Conservation (phyloP, 139 green algal species). For the Gonium pectorale region DNA sequence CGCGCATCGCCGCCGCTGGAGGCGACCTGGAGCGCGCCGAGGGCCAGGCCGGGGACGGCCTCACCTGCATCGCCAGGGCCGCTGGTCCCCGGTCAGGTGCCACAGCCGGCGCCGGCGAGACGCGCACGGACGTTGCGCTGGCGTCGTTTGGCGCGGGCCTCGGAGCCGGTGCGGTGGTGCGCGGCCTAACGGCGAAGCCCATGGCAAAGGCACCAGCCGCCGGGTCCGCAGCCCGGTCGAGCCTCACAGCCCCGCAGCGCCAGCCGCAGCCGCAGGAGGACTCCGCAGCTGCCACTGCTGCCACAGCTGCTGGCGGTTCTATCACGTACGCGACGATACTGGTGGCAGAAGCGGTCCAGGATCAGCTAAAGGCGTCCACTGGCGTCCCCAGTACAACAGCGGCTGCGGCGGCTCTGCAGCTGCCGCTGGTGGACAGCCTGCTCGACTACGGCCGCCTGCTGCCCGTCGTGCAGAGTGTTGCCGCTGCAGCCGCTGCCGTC, state of each 20-base stretch:
- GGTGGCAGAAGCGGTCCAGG: not conserved
- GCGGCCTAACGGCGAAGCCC: constrained; percentile 40
- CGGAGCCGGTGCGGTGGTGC: not conserved
- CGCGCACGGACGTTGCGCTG: constrained; percentile 3
- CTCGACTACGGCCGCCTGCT: constrained; percentile 3
- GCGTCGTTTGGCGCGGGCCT: not conserved
- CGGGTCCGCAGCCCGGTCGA: not conserved
- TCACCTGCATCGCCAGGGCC: no score
- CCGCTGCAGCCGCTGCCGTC: not conserved
- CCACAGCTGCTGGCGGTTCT: not conserved
- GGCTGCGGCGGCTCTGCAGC: not conserved
- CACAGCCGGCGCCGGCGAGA: not conserved
- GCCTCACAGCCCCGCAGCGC: not conserved
- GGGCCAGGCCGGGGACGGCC: not conserved
- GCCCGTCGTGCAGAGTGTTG: not conserved
- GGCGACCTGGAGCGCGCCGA: not conserved
- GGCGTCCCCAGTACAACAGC: no score
- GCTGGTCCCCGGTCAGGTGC: no score
- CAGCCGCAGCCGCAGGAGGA: not conserved
- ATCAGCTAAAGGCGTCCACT: not conserved
- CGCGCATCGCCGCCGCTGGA: not conserved
- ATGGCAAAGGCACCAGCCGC: not conserved
- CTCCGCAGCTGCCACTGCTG: not conserved
- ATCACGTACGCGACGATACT: constrained; percentile 10
- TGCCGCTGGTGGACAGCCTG: not conserved